Percentiles rank a stretch among this genome's conserved stretches.
phyloP scores from a whole-genome alignment of 163 green algal species.

The Volvox carteri region DNA sequence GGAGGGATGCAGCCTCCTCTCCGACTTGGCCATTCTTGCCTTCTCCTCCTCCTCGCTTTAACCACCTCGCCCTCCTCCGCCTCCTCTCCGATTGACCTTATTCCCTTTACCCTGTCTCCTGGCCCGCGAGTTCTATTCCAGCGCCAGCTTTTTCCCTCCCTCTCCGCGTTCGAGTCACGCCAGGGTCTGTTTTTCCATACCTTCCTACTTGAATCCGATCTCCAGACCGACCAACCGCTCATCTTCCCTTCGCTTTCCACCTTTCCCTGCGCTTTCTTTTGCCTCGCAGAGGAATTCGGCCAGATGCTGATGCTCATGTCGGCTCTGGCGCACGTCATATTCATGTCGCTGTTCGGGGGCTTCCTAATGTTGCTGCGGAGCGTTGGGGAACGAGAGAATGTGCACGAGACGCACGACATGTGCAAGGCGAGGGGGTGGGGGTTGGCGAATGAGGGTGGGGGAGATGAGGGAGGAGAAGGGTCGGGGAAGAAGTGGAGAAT shows the following conservation, averaged over 20 bases:
- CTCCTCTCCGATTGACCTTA: too few relatives aligned
- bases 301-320: conserved; percentile 58
- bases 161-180: too few relatives aligned
- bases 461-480: not conserved
- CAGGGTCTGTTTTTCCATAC: too few relatives aligned
- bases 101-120: too few relatives aligned
- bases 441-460: not conserved
- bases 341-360: conserved; percentile 52
- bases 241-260: too few relatives aligned
- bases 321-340: conserved; percentile 49
- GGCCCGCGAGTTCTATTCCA: too few relatives aligned
- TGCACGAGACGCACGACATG: too few relatives aligned
- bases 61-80: not conserved
- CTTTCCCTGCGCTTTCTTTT: not conserved
- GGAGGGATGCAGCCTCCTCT: too few relatives aligned
- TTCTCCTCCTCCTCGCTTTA: not conserved
- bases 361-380: conserved; percentile 50
- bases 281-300: conserved; percentile 47
- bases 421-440: not conserved
- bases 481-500: not conserved
- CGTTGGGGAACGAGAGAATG: not conserved
- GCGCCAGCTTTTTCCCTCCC: too few relatives aligned
- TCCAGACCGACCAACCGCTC: too few relatives aligned
- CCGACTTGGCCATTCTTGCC: too few relatives aligned
- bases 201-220: too few relatives aligned